phyloP scores from a whole-genome alignment of 306 rosid genomes.

The Citrullus mucosospermus region DNA sequence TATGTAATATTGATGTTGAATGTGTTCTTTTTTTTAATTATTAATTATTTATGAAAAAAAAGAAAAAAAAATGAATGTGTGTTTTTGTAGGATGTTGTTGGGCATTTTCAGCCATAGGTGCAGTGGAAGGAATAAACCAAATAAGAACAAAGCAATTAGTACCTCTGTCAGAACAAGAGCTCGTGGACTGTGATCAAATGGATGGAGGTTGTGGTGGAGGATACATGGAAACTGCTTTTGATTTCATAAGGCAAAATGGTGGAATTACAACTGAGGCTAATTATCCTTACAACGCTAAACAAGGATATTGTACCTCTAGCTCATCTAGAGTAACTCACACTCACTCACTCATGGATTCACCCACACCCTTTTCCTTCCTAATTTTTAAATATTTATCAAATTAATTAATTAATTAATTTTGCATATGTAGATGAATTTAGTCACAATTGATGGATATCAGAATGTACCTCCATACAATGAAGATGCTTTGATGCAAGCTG shows the following conservation, averaged over 20 bases:
- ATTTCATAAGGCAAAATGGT: constrained; percentile 17
- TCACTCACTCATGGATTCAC: too few species aligned
- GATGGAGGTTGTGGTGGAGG: constrained; percentile 37
- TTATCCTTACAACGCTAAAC: constrained; percentile 21
- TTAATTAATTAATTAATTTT: not conserved
- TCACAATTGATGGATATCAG: constrained; percentile 34
- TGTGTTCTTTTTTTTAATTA: too few species aligned
- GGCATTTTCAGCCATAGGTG: constrained; percentile 33
- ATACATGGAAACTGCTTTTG: constrained; percentile 22
- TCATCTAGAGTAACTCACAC: constrained; percentile 16
- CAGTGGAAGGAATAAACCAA: constrained; percentile 33
- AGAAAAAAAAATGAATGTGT: too few species aligned
- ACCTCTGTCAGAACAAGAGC: constrained; percentile 35
- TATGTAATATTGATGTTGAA: too few species aligned
- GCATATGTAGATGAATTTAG: constrained; percentile 8
- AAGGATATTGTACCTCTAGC: constrained; percentile 14
- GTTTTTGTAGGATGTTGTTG: constrained; percentile 29
- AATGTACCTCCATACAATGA: constrained; percentile 22
- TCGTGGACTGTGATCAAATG: constrained; percentile 19
- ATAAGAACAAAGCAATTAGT: constrained; percentile 15
- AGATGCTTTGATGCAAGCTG: constrained; percentile 33
- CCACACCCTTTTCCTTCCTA: not conserved
- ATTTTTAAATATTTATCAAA: too few species aligned
- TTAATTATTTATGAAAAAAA: too few species aligned
- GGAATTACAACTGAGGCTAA: constrained; percentile 25